Evolutionary conservation across 371 early-diverging fungal species (phyloP).

Genomic region (Rhizopus delemar): DNA sequence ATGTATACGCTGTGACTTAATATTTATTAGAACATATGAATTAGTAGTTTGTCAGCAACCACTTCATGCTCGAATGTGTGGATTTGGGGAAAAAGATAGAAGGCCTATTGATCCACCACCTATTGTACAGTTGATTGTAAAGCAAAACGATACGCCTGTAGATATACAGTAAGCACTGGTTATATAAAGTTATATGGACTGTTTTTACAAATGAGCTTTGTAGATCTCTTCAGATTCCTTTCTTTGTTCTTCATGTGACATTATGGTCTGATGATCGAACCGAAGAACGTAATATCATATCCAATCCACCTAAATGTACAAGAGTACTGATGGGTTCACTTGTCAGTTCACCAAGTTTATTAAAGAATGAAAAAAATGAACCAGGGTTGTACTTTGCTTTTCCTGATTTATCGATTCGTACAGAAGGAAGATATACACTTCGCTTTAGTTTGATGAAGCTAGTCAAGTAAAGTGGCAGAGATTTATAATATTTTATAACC

Average conservation of each 20-base stretch:
- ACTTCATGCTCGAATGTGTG: conserved; percentile 81
- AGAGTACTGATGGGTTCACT: conserved; percentile 78
- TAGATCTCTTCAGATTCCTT: conserved; percentile 59
- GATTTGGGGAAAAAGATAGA: conserved; percentile 80
- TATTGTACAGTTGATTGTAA: conserved; percentile 61
- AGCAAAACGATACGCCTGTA: conserved; percentile 40
- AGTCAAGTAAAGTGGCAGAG: conserved; percentile 29
- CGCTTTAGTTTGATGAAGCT: conserved; percentile 67
- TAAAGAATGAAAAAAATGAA: conserved; percentile 72
- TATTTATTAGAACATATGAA: conserved; percentile 47
- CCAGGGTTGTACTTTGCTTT: conserved; percentile 90
- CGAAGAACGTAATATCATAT: conserved; percentile 60
- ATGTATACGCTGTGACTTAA: background rate
- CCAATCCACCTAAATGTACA: conserved; percentile 65
- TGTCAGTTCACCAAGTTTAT: conserved; percentile 76
- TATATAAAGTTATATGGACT: background rate
- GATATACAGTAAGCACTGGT: conserved; percentile 47
- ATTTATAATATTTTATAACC: background rate
- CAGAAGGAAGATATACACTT: conserved; percentile 84
- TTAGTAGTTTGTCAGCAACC: conserved; percentile 74
- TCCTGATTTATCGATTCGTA: conserved; percentile 86
- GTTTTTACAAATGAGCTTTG: background rate
- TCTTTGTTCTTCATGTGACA: conserved; percentile 76
- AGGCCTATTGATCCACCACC: conserved; percentile 73
- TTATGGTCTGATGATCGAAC: conserved; percentile 71